A percentile compares a stretch with the other conserved stretches of the same genome.
Conservation (phyloP, 768 basidiomycete species). For the Tulasnella sp. region DNA sequence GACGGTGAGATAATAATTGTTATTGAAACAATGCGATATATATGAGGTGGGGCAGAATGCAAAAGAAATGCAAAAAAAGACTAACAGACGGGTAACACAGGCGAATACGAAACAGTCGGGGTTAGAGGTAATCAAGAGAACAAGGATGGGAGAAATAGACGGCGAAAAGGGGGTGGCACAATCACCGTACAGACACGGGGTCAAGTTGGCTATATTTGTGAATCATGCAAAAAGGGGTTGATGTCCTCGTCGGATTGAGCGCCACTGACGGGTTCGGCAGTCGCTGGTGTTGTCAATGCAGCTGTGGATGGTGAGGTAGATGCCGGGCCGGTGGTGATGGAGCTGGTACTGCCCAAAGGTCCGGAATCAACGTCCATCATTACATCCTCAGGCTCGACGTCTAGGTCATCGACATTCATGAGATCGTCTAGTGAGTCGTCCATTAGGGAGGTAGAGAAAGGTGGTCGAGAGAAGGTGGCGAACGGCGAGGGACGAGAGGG, state of each 20-base stretch:
- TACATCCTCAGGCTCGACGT: too few species aligned
- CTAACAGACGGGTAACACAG: not conserved
- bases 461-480: conserved; percentile 16
- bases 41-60: not conserved
- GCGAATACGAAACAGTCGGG: too few species aligned
- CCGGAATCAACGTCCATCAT: conserved; percentile 11
- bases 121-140: too few species aligned
- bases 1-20: conserved; percentile 9
- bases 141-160: not conserved
- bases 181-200: not conserved
- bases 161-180: not conserved
- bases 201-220: not conserved
- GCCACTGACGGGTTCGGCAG: not conserved
- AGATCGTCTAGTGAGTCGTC: conserved; percentile 10
- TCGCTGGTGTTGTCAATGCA: not conserved
- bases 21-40: conserved; percentile 15
- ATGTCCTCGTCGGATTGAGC: too few species aligned
- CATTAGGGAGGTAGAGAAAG: not conserved
- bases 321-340: not conserved
- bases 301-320: not conserved
- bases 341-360: not conserved
- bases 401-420: not conserved
- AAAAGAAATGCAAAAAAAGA: conserved; percentile 7
- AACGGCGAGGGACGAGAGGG: conserved; percentile 7
- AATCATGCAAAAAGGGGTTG: not conserved